Base-by-base conservation (phyloP, 257 asterid species). In the Cynanchum wilfordii region DNA sequence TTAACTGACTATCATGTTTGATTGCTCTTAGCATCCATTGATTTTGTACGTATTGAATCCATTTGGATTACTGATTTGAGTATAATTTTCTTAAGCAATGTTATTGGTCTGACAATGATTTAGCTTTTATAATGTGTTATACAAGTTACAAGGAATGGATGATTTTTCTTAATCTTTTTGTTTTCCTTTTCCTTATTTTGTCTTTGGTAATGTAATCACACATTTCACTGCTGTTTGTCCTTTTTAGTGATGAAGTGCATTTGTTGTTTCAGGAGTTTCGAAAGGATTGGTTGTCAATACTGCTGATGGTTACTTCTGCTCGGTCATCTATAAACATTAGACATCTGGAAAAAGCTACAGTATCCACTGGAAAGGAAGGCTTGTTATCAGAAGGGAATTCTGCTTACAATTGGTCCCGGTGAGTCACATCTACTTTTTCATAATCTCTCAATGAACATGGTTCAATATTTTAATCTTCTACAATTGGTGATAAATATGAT, bases 381-480 rank as follows among this genome's bases (percentile, higher is more conserved):
- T 79, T 92, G 72, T 80, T 95, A 57, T 92, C 98, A 24, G 99
- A 95, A 89, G 99, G 99, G 77, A 95, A 92, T 87, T 84, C 96
- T 79, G 94, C 99, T 69, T 89, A 92, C 83, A 92, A 90, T 86
- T 95, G 99, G 99, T 95, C 98, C 78, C 89, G 99, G 99, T 95
- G 74, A 84, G 40, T 36, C 22, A 36, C 63, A 22, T 20, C 29
- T 67, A 29, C 64, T 40, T 67, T 11, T 10, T 52, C 38, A 22
- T 50, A 15, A 33, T 27, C 29, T 20, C 16, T 50, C 16, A 42
- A 22, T 10, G 24, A 24, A 17, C 45, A 58, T 59, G 42, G 16
- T 16, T 4, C 29, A 16, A 5, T 24, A 33, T 58, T 58, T 27
- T 16, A 2, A 4, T 10, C n/a, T 40, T 63, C 20, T 47, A 5